Conservation (phyloP, 257 asterid genomes). For the Sherardia arvensis region DNA sequence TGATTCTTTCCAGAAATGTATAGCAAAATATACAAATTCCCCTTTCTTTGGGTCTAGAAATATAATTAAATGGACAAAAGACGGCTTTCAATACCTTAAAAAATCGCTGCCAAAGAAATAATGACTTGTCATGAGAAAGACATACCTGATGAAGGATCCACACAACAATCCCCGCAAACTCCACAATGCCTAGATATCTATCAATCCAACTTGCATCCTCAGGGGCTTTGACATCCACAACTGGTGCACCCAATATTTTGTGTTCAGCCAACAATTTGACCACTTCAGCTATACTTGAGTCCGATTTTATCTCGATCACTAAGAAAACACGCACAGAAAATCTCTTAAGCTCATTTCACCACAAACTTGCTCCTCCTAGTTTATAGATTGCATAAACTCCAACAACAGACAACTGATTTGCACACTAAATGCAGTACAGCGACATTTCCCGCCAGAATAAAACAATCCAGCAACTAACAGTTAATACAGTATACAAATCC, state of each 20-base stretch:
- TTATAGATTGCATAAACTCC: background rate
- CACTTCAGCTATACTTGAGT: constrained; percentile 76
- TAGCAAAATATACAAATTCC: background rate
- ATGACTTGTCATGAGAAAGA: background rate
- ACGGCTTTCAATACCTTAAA: background rate
- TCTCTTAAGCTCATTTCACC: background rate
- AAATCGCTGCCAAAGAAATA: background rate
- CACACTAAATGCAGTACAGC: background rate
- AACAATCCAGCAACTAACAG: background rate
- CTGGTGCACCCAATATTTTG: constrained; percentile 78
- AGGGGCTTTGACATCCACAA: constrained; percentile 81
- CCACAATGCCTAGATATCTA: constrained; percentile 84
- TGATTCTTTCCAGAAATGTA: background rate
- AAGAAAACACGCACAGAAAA: constrained; percentile 8
- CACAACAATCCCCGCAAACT: constrained; percentile 96
- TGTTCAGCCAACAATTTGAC: constrained; percentile 67
- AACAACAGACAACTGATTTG: background rate
- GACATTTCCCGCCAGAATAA: background rate
- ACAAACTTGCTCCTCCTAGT: background rate
- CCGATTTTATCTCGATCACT: constrained; percentile 84
- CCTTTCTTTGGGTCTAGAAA: background rate
- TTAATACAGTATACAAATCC: background rate
- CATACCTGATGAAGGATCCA: constrained; percentile 93
- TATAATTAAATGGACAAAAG: background rate
- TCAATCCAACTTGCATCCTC: constrained; percentile 98